These are phyloP conservation scores for Silene latifolia DNA, from an alignment of 148 eudicot species.

Conservation along the genomic window DNA sequence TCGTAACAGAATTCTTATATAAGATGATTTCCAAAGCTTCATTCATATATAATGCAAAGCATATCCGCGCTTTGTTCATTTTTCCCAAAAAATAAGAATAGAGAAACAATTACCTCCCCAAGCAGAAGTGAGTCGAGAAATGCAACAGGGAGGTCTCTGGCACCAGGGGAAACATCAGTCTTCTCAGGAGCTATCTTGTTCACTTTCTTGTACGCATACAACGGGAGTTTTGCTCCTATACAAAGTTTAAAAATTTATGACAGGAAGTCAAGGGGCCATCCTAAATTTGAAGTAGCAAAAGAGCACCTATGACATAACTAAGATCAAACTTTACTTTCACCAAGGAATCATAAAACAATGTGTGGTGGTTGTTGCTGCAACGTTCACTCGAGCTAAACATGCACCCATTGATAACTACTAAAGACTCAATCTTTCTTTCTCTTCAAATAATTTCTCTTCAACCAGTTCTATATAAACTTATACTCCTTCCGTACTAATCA, in stretches of 20 bases:
- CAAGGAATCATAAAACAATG: too few species aligned
- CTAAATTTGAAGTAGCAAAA: background rate
- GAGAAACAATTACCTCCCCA: slow-evolving; percentile 64
- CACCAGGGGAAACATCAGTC: slow-evolving; percentile 30
- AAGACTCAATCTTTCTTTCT: too few species aligned
- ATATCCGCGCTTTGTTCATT: background rate
- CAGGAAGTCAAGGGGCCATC: slow-evolving; percentile 1
- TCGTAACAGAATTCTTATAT: slow-evolving; percentile 13
- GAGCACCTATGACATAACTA: too few species aligned
- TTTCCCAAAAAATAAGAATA: background rate
- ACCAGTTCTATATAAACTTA: too few species aligned
- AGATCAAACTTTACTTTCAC: too few species aligned
- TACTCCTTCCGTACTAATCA: too few species aligned
- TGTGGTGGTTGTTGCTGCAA: too few species aligned
- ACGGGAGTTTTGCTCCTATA: slow-evolving; percentile 68
- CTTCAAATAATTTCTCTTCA: too few species aligned
- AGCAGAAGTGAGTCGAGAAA: slow-evolving; percentile 88
- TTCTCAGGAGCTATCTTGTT: slow-evolving; percentile 39
- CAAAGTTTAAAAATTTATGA: background rate
- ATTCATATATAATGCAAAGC: background rate
- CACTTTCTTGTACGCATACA: slow-evolving; percentile 64
- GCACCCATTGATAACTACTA: background rate
- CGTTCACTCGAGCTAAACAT: background rate
- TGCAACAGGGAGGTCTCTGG: slow-evolving; percentile 62
- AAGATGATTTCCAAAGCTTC: background rate